These are phyloP conservation scores for Daldinia sp. DNA, from an alignment of 2,329 filamentous ascomycete species.

Conservation along the genomic window DNA sequence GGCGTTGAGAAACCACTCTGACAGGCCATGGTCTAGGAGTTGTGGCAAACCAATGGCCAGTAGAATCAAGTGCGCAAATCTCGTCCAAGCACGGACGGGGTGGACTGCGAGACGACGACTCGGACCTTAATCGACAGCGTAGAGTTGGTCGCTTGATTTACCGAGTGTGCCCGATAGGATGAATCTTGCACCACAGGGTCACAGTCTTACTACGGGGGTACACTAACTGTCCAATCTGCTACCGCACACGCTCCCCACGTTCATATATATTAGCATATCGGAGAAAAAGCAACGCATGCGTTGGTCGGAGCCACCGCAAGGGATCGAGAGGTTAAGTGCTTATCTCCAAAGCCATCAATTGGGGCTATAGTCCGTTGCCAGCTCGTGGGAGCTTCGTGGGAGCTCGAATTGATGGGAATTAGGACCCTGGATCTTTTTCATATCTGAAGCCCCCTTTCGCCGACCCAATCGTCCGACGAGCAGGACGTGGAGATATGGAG, in stretches of 20 bases:
- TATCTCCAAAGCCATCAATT: slow-evolving; percentile 38
- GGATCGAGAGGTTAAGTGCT: slow-evolving; percentile 29
- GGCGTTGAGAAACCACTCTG: slow-evolving; percentile 12
- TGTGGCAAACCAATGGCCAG: slow-evolving; percentile 33
- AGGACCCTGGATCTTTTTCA: slow-evolving; percentile 32
- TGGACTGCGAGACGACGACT: slow-evolving; percentile 19
- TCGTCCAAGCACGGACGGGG: slow-evolving; percentile 20
- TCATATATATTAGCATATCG: slow-evolving; percentile 37
- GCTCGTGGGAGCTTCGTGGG: slow-evolving; percentile 20
- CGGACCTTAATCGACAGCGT: slow-evolving; percentile 34
- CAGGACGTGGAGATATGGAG: slow-evolving; percentile 33
- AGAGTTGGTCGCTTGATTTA: slow-evolving; percentile 32
- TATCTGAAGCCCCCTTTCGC: slow-evolving; percentile 25
- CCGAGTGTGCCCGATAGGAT: slow-evolving; percentile 38
- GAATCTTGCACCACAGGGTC: slow-evolving; percentile 37
- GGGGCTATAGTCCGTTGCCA: slow-evolving; percentile 17
- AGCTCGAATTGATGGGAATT: slow-evolving; percentile 24
- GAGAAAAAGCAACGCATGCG: slow-evolving; percentile 40
- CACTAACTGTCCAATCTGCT: slow-evolving; percentile 36
- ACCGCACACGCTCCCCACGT: slow-evolving; percentile 32
- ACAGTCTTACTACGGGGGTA: slow-evolving; percentile 41
- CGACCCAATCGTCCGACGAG: slow-evolving; percentile 24
- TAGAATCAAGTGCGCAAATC: slow-evolving; percentile 32
- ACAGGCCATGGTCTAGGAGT: slow-evolving; percentile 17
- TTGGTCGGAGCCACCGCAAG: slow-evolving; percentile 37